Percentiles rank a stretch among this genome's conserved stretches.
Conservation (phyloP, 768 basidiomycete genomes). For the Crepidotus variabilis region DNA sequence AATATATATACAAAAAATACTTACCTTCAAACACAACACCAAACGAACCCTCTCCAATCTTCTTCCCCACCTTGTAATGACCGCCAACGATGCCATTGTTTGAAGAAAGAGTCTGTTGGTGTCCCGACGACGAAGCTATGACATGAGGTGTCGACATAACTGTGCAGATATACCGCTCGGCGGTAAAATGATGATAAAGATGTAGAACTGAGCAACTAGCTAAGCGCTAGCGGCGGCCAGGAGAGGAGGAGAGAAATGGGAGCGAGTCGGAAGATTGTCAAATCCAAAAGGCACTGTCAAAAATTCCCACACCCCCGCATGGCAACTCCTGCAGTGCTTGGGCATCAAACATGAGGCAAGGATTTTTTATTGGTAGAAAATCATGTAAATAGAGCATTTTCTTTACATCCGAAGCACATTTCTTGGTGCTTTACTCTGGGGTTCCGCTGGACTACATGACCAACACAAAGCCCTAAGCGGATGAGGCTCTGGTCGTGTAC, state of each 20-base stretch:
- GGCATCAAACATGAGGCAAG: slow-evolving; percentile 12
- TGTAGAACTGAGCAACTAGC: slow-evolving; percentile 8
- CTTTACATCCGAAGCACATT: background rate
- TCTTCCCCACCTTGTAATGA: slow-evolving; percentile 90
- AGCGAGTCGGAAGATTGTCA: slow-evolving; percentile 22
- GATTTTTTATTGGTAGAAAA: too few relatives aligned
- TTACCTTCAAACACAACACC: slow-evolving; percentile 95
- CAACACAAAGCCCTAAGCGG: too few relatives aligned
- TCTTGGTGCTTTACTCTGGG: background rate
- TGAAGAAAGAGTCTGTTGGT: slow-evolving; percentile 59
- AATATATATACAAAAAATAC: slow-evolving; percentile 16
- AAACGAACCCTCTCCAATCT: slow-evolving; percentile 99
- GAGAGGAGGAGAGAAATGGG: slow-evolving; percentile 18
- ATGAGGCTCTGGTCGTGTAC: too few relatives aligned
- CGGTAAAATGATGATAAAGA: slow-evolving; percentile 15
- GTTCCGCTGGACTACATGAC: too few relatives aligned
- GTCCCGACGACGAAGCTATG: slow-evolving; percentile 74
- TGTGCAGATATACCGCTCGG: slow-evolving; percentile 14
- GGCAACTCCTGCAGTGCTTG: slow-evolving; percentile 11
- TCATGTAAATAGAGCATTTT: background rate
- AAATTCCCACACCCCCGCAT: slow-evolving; percentile 22
- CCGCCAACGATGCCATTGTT: slow-evolving; percentile 77
- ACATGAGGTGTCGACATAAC: slow-evolving; percentile 81
- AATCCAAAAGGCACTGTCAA: slow-evolving; percentile 8
- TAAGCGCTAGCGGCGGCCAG: slow-evolving; percentile 19